Evolutionary conservation across 345 rosid species (phyloP), one percentile per base, ranked within the genome.

Genomic region (Turnera subulata): DNA sequence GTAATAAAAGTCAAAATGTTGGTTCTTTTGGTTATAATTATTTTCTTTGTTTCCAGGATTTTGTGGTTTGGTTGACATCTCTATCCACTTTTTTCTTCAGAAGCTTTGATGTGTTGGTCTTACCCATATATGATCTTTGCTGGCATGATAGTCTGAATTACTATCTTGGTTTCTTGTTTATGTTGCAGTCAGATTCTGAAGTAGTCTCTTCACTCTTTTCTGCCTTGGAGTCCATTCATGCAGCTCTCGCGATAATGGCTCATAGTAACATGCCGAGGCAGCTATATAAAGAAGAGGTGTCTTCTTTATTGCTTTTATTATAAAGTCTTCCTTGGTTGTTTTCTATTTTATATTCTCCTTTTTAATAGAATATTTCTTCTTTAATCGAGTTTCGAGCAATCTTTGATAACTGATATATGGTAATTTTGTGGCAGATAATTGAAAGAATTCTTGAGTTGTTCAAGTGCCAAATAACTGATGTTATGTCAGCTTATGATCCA

Each of bases 141-240:
- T 55, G 29, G 26, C 52, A 17, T 29, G 33, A 50, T 39, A 21
- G 17, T 24, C 7, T 61, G 19, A 20, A 43, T n/a, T 50, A 52
- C 25, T 45, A 17, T 37, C 22, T 66, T 52, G 47, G 7, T 52
- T 17, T 63, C 17, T 53, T 29, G 15, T 14, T 51, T 43, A 61
- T 58, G 43, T 76, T 82, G 71, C 91, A 89, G 97, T 73, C 80
- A 59, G 95, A 88, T 67, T 84, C 95, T 59, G 89, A 86, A 71
- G 77, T 79, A 47, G 73, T 80, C 56, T 77, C 78, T 42, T 64
- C 66, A 40, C 78, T 87, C 42, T 82, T 87, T 55, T 81, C 95
- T 72, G 97, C 99, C 63, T 72, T 93, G 76, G 99, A 93, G 76
- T 84, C 99, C 49, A 84, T 93, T 62, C 97, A 93, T 82, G 96